phyloP scores from a whole-genome alignment of 345 rosid genomes.

The Eucalyptus cloeziana region DNA sequence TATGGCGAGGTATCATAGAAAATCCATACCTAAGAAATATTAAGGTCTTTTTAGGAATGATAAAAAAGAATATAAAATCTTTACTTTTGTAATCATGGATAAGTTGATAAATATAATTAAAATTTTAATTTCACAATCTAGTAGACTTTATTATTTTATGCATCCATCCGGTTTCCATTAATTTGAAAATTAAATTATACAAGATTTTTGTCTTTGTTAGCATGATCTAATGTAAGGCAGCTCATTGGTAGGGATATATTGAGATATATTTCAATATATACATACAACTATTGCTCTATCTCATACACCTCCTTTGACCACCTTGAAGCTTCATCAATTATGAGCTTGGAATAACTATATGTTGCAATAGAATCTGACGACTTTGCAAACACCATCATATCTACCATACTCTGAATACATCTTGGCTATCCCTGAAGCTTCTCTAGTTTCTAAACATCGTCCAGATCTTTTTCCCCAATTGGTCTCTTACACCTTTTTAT shows the following conservation, averaged over 20 bases:
- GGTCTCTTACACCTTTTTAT: no score
- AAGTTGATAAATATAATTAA: not conserved
- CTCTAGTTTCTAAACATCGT: no score
- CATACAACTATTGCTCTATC: no score
- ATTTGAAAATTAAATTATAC: not conserved
- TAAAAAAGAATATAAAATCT: not conserved
- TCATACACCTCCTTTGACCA: no score
- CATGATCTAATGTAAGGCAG: not conserved
- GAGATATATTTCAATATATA: not conserved
- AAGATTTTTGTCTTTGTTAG: not conserved
- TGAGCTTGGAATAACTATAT: no score
- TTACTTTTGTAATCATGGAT: not conserved
- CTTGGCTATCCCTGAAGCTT: no score
- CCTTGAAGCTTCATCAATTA: no score
- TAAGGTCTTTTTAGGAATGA: not conserved
- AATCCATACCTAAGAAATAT: not conserved
- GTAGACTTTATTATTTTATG: not conserved
- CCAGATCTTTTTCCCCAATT: no score
- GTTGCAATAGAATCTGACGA: no score
- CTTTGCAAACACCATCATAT: no score
- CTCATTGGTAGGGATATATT: not conserved
- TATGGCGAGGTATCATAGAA: not conserved
- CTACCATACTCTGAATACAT: no score
- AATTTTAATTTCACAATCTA: not conserved
- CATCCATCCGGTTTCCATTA: not conserved